Evolutionary conservation across 2,329 filamentous ascomycete genomes (phyloP).

Genomic region (Beauveria rudraprayagi): DNA sequence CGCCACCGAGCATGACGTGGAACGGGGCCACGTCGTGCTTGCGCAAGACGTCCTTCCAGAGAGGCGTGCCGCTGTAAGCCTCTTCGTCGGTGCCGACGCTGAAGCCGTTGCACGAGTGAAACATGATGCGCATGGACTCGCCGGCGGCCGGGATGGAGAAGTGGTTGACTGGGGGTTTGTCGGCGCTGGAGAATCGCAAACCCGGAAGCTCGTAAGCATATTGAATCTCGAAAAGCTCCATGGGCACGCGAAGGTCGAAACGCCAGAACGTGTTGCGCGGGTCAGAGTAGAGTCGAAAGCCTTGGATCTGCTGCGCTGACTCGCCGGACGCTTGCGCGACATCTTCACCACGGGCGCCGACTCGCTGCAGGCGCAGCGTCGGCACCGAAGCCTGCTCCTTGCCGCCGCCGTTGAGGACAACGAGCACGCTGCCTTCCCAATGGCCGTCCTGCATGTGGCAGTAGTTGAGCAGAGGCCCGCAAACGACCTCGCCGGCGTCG

Average conservation of each 20-base stretch:
- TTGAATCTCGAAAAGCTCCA: slow-evolving; percentile 59
- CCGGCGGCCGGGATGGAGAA: slow-evolving; percentile 81
- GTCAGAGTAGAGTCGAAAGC: slow-evolving; percentile 57
- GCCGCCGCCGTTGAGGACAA: slow-evolving; percentile 69
- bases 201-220: slow-evolving; percentile 72
- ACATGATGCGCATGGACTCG: slow-evolving; percentile 97
- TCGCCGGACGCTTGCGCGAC: slow-evolving; percentile 15
- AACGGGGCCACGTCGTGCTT: slow-evolving; percentile 73
- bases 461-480: slow-evolving; percentile 72
- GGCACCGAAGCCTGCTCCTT: slow-evolving; percentile 51
- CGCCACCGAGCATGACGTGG: slow-evolving; percentile 91
- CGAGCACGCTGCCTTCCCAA: slow-evolving; percentile 81
- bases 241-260: slow-evolving; percentile 73
- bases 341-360: slow-evolving; percentile 23
- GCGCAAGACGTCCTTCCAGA: slow-evolving; percentile 92
- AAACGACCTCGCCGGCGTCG: slow-evolving; percentile 54
- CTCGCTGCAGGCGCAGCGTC: slow-evolving; percentile 44
- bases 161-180: slow-evolving; percentile 50
- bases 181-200: slow-evolving; percentile 51
- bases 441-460: slow-evolving; percentile 60
- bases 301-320: slow-evolving; percentile 29
- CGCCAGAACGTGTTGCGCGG: slow-evolving; percentile 79
- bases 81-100: slow-evolving; percentile 78
- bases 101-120: slow-evolving; percentile 97
- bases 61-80: slow-evolving; percentile 78